A percentile compares a stretch with the other conserved stretches of the same genome.
Evolutionary conservation across 768 basidiomycete species (phyloP).

Genomic region (Leccinum aurantiacum): DNA sequence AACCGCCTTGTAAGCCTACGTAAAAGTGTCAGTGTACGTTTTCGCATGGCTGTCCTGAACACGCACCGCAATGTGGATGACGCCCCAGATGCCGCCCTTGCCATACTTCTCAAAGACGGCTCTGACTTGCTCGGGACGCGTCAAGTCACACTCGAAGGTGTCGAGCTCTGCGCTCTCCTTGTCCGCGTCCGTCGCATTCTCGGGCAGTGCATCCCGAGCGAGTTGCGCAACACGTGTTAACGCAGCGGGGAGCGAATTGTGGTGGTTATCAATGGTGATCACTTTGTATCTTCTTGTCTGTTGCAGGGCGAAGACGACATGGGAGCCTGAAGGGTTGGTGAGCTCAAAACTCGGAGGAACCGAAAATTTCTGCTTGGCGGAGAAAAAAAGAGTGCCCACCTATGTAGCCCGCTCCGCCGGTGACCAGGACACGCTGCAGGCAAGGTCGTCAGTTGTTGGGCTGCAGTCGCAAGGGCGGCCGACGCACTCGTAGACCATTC

Average conservation of each 20-base stretch:
- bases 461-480: constrained; percentile 3
- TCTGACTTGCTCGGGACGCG: constrained; percentile 66
- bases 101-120: constrained; percentile 81
- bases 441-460: constrained; percentile 12
- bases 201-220: constrained; percentile 69
- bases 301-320: constrained; percentile 85
- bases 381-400: constrained; percentile 44
- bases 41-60: not conserved
- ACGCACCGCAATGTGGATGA: constrained; percentile 91
- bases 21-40: constrained; percentile 1
- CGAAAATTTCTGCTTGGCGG: not conserved
- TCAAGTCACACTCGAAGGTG: constrained; percentile 69
- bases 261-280: constrained; percentile 91
- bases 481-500: constrained; percentile 48
- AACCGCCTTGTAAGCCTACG: constrained; percentile 93
- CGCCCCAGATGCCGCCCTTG: constrained; percentile 93
- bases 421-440: constrained; percentile 62
- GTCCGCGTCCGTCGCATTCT: constrained; percentile 64
- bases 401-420: constrained; percentile 89
- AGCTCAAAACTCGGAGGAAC: constrained; percentile 7
- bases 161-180: constrained; percentile 74
- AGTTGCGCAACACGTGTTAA: constrained; percentile 77
- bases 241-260: constrained; percentile 82
- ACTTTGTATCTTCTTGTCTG: constrained; percentile 89
- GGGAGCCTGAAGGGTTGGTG: constrained; percentile 63